Evolutionary conservation across 1,139 yeast species (phyloP), one percentile per base, ranked within the genome.

Genomic region (Torulaspora globosa): DNA sequence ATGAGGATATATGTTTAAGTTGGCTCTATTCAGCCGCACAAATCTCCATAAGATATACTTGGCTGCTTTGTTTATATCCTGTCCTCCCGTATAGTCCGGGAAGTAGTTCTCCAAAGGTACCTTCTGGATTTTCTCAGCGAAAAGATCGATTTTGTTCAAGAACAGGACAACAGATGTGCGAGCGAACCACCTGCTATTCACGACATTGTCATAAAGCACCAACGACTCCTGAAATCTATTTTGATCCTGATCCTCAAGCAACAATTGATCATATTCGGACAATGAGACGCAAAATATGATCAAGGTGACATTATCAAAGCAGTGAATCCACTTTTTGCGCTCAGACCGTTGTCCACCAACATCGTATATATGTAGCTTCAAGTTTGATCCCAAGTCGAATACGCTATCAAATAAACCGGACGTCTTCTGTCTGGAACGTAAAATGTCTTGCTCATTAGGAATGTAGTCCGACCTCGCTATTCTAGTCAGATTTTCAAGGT

Each of bases 311-410:
- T 89, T 88, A 66, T 89, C 96, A 60, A 89, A 89, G 63, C 96
- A 89, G 67, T 89, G 95, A 55, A 89, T 89, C 97, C 97, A 89
- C 66, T 89, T 89, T 61, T 87, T 87, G 44, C 97, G 79, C 69
- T 89, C 97, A 1, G 92, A 82, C 57, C 97, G 72, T 68, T 89
- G 97, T 1, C 97, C 97, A 52, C 97, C 97, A 41, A 89, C 96
- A 65, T 89, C 97, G 63, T 76, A 88, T 75, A 89, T 80, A 66
- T 87, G 95, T 48, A 88, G 77, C 59, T 81, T 81, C 46, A 87
- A 70, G 36, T 58, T 56, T 4, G 78, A 75, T 33, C 87, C 90
- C 81, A 88, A 78, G 54, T 82, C 82, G 59, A 89, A 86, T 48
- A 76, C 74, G 52, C 87, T 82, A 62, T 88, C 96, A 60, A 82